phyloP scores from a whole-genome alignment of 331 rosid species.

The Quercus tomentella region DNA sequence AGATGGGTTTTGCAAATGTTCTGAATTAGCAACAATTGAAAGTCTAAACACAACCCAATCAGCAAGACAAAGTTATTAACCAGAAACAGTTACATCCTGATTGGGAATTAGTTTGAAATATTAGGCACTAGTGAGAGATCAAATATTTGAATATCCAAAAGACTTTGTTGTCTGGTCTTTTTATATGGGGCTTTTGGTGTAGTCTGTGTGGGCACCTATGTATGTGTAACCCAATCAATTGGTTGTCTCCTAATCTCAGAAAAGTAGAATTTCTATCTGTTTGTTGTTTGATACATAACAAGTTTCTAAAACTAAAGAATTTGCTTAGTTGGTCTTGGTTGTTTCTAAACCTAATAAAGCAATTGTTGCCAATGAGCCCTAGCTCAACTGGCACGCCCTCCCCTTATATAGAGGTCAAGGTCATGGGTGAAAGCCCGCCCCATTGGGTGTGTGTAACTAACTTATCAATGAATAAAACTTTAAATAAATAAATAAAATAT shows the following conservation, averaged over 20 bases:
- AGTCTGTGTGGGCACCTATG: background rate
- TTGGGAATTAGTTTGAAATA: background rate
- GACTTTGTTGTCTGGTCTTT: background rate
- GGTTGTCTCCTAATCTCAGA: constrained; percentile 4
- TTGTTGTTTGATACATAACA: constrained; percentile 18
- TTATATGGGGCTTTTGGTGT: background rate
- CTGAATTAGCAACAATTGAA: constrained; percentile 4
- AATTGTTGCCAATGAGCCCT: too few relatives aligned
- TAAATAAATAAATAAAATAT: too few relatives aligned
- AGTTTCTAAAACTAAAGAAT: background rate
- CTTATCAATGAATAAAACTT: too few relatives aligned
- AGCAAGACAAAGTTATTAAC: background rate
- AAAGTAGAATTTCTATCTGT: constrained; percentile 9
- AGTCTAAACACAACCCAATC: background rate
- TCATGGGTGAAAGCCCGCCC: too few relatives aligned
- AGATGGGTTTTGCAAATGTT: constrained; percentile 11
- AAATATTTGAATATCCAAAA: background rate
- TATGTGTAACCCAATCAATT: constrained; percentile 5
- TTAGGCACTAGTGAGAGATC: background rate
- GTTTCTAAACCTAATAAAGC: too few relatives aligned
- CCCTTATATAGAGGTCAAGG: too few relatives aligned
- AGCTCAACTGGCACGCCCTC: too few relatives aligned
- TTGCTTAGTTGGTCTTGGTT: background rate
- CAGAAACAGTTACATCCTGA: background rate
- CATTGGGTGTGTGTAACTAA: too few relatives aligned